Evolutionary conservation across 305 asterid species (phyloP), one percentile per base, ranked within the genome.

Genomic region (Ajuga reptans): DNA sequence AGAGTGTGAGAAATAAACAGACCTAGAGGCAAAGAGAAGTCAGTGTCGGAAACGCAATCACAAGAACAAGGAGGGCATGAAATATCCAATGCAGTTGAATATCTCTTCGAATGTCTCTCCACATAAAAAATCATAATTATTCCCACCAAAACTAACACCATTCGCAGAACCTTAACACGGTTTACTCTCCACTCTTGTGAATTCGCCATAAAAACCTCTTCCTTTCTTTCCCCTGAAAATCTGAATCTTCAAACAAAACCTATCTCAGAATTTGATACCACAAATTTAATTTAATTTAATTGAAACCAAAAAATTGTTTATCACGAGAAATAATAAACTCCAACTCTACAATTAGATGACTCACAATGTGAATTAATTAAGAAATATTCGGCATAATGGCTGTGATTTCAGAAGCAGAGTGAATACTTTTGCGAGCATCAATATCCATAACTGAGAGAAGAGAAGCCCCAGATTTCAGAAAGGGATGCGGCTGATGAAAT

Each of bases 31-130:
- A 68, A 42, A 63, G 78, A 64, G 16, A 63, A 21, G 2, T 63
- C 43, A 17, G 76, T 45, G 73, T 68, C 75, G 5, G 75, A 29
- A 63, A 49, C 18, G 61, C 81, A 77, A 68, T 73, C 69, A 18
- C 81, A 72, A 55, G 73, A 63, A 51, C 81, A 72, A 56, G 69
- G 54, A 31, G 70, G 71, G 58, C 81, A 73, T n/a, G 78, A 68
- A 29, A 41, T 4, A 56, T 76, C 64, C 61, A 64, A 37, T 56
- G 75, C 63, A 60, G 67, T 59, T 72, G 78, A 77, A 63, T 72
- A 54, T 45, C 74, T 77, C 33, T 16, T 55, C 55, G 75, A 68
- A 55, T 57, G 73, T 41, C 70, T 77, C 81, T 68, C 81, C 66
- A 77, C 60, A 57, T 41, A 68, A 49, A 17, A 63, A 62, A 73